Evolutionary conservation across 495 filamentous ascomycete species (phyloP).

Genomic region (Penicillium paradoxum): DNA sequence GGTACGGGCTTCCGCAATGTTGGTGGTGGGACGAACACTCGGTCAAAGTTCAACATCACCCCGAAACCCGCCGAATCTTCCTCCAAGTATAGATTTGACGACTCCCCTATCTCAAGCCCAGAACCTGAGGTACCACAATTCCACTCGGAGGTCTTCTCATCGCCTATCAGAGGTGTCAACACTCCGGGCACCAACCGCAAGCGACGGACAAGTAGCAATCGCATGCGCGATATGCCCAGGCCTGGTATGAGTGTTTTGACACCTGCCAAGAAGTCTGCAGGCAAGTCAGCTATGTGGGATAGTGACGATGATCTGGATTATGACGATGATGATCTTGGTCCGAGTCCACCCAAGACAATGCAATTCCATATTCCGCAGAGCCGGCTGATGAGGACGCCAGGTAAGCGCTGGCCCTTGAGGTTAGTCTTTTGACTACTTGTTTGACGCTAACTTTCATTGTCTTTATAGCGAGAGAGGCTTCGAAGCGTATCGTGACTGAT

Average conservation of each 20-base stretch:
- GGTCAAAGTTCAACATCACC: conserved; percentile 34
- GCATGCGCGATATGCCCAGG: conserved; percentile 41
- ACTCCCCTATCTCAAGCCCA: conserved; percentile 70
- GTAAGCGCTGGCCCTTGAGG: conserved; percentile 44
- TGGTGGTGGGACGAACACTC: conserved; percentile 20
- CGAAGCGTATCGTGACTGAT: conserved; percentile 86
- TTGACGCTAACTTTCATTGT: background rate
- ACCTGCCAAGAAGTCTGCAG: conserved; percentile 40
- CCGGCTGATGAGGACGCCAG: conserved; percentile 84
- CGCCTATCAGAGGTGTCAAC: conserved; percentile 46
- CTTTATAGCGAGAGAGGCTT: conserved; percentile 74
- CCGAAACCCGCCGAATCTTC: conserved; percentile 28
- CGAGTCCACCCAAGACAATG: conserved; percentile 95
- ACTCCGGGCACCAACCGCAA: conserved; percentile 38
- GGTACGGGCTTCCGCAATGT: conserved; percentile 37
- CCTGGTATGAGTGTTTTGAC: conserved; percentile 80
- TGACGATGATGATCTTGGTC: conserved; percentile 54
- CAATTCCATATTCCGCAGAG: conserved; percentile 90
- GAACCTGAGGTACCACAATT: conserved; percentile 75
- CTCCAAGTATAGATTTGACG: conserved; percentile 31
- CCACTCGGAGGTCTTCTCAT: conserved; percentile 80
- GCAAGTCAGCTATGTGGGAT: conserved; percentile 51
- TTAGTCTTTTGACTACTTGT: background rate
- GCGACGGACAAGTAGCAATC: conserved; percentile 32
- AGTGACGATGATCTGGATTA: conserved; percentile 59